Evolutionary conservation across 2,329 filamentous ascomycete genomes (phyloP).

Genomic region (Alternaria sp.): DNA sequence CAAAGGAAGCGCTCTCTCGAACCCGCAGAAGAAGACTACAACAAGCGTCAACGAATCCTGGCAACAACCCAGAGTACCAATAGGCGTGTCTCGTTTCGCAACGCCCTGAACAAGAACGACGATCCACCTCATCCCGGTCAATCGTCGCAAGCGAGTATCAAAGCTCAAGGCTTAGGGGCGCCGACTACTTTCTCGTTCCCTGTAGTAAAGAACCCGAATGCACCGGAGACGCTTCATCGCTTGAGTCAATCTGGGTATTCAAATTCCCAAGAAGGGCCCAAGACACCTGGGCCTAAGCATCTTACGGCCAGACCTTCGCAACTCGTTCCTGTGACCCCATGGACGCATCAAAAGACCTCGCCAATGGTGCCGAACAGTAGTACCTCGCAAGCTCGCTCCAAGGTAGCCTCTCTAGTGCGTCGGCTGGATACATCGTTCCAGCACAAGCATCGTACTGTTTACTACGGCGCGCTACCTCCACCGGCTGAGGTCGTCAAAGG

Average conservation of each 20-base stretch:
- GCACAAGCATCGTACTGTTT: slow-evolving; percentile 31
- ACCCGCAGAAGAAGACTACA: slow-evolving; percentile 8
- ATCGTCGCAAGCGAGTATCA: slow-evolving; percentile 51
- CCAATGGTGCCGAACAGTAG: slow-evolving; percentile 21
- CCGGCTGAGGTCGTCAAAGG: slow-evolving; percentile 55
- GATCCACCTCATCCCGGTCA: slow-evolving; percentile 23
- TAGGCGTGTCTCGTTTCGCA: slow-evolving; percentile 18
- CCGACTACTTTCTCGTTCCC: slow-evolving; percentile 67
- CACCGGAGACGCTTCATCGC: slow-evolving; percentile 67
- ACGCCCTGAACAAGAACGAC: slow-evolving; percentile 2
- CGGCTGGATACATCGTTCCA: slow-evolving; percentile 27
- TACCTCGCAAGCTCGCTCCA: slow-evolving; percentile 19
- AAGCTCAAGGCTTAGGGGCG: slow-evolving; percentile 45
- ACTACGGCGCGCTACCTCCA: slow-evolving; percentile 52
- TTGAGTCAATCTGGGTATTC: slow-evolving; percentile 71
- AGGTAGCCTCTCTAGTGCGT: slow-evolving; percentile 24
- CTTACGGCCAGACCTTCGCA: slow-evolving; percentile 18
- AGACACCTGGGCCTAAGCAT: slow-evolving; percentile 36
- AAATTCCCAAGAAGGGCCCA: slow-evolving; percentile 47
- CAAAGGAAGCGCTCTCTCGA: slow-evolving; percentile 30
- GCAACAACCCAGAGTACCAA: slow-evolving; percentile 10
- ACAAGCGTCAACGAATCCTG: slow-evolving; percentile 23
- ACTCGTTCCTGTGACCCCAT: slow-evolving; percentile 38
- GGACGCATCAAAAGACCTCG: slow-evolving; percentile 41
- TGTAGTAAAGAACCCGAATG: slow-evolving; percentile 77